Evolutionary conservation across 345 rosid genomes (phyloP).

Genomic region (Brassica incana): DNA sequence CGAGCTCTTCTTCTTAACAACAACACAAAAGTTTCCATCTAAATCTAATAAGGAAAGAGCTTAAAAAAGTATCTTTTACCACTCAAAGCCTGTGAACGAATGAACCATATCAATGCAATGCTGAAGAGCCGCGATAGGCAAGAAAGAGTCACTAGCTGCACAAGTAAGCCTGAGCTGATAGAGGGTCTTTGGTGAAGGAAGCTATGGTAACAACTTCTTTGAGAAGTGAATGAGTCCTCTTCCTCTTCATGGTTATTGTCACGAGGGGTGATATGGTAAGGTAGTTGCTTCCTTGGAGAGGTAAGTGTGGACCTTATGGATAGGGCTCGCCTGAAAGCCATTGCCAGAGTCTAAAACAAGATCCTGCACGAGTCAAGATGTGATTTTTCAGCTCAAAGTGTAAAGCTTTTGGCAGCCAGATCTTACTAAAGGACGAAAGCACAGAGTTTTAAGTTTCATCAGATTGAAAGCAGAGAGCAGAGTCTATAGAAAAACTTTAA

Average conservation of each 20-base stretch:
- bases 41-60: not conserved
- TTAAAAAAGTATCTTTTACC: conserved; percentile 39
- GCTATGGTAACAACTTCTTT: conserved; percentile 33
- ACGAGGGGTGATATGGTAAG: conserved; percentile 41
- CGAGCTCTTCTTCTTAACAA: no score
- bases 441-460: not conserved
- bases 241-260: conserved; percentile 32
- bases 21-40: not conserved
- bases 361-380: not conserved
- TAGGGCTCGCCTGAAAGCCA: conserved; percentile 62
- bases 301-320: conserved; percentile 46
- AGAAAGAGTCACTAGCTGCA: conserved; percentile 72
- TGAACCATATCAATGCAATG: conserved; percentile 65
- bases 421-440: not conserved
- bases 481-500: not conserved
- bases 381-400: not conserved
- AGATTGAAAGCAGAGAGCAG: conserved; percentile 5
- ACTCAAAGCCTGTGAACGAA: conserved; percentile 57
- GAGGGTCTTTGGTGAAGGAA: conserved; percentile 25
- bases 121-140: conserved; percentile 67
- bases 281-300: conserved; percentile 41
- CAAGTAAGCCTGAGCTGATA: no score
- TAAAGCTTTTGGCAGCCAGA: not conserved
- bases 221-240: conserved; percentile 30
- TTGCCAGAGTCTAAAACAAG: conserved; percentile 35